Evolutionary conservation across 192 early-diverging fungal species (phyloP).

Genomic region (Coemansia biformis): DNA sequence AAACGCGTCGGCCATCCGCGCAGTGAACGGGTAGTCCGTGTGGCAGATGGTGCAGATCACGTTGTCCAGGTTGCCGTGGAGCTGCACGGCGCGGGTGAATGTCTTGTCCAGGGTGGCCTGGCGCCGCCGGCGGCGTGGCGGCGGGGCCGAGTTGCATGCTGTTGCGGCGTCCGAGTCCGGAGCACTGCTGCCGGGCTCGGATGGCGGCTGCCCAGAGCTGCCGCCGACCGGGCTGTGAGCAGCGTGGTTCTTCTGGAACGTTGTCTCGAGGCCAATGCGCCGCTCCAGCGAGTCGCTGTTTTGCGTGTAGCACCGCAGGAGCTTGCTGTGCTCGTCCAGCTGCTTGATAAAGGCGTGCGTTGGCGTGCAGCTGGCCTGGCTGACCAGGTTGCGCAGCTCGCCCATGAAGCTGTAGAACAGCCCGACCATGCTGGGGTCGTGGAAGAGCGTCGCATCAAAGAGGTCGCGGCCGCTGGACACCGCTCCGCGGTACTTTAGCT

Average conservation of each 20-base stretch:
- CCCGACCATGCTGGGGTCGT: slow-evolving; percentile 56
- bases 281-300: slow-evolving; percentile 94
- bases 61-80: slow-evolving; percentile 85
- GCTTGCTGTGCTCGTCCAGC: slow-evolving; percentile 66
- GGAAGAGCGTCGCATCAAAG: slow-evolving; percentile 90
- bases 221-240: background rate
- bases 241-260: slow-evolving; percentile 5
- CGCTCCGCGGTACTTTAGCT: slow-evolving; percentile 67
- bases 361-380: slow-evolving; percentile 68
- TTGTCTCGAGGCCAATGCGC: slow-evolving; percentile 59
- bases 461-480: slow-evolving; percentile 79
- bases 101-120: slow-evolving; percentile 48
- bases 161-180: no score
- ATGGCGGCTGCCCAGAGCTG: background rate
- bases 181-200: no score
- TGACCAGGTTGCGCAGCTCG: slow-evolving; percentile 69
- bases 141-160: no score
- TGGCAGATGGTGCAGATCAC: slow-evolving; percentile 85
- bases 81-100: slow-evolving; percentile 71
- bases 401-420: slow-evolving; percentile 74
- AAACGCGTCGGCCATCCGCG: slow-evolving; percentile 57
- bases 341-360: slow-evolving; percentile 83
- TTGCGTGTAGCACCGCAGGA: slow-evolving; percentile 91
- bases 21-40: slow-evolving; percentile 60
- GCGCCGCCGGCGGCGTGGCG: slow-evolving; percentile 10